Base-by-base conservation (phyloP, 768 basidiomycete genomes). In the Epithele typhae region DNA sequence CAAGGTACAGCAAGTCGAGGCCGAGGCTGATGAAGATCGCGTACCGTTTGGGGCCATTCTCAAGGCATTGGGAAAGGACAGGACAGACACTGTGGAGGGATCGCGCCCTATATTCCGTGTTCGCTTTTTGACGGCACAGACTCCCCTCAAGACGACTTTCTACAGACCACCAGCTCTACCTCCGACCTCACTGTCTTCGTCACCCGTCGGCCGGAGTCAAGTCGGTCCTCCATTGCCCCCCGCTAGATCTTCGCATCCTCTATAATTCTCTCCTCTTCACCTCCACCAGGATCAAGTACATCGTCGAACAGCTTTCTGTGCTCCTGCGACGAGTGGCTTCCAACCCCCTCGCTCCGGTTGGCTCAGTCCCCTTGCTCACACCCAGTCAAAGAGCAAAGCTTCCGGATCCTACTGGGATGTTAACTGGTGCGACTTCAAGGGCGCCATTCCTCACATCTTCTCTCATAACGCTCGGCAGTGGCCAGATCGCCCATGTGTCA, bases 211-310 rank as follows among this genome's bases (percentile, higher is more conserved):
- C 78, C 82, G 2, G 70, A 79, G 21, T 79, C 84, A 0, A 77
- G 80, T 10, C 82, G 87, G 46, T 74, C 78, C 36, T 77, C 88
- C 18, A 64, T 95, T 52, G 78, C 86, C 5, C 85, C 91, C 12
- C 73, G 68, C 81, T 96, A 43, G 80, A 86, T 9, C 76, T 97
- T 38, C 83, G 88, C 25, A 78, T 96, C 40, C 69, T 92, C 21
- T 98, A 96, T 76, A 99, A 99, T 70, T 93, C 95, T 15, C 76
- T 98, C 19, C 75, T 98, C 18, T 99, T 98, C 68, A 87, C 87
- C 4, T 71, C 82, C 12, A 62, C 75, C 1, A 81, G 96, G 17
- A 89, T 97, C 34, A 67, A 79, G 1, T 78, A 72, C 53, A 83
- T 96, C 44, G 72, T 94, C 15, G 91, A 92, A 45, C 94, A 97